A percentile compares a stretch with the other conserved stretches of the same genome.
Evolutionary conservation across 495 filamentous ascomycete species (phyloP).

Genomic region (Podospora pseudopauciseta): DNA sequence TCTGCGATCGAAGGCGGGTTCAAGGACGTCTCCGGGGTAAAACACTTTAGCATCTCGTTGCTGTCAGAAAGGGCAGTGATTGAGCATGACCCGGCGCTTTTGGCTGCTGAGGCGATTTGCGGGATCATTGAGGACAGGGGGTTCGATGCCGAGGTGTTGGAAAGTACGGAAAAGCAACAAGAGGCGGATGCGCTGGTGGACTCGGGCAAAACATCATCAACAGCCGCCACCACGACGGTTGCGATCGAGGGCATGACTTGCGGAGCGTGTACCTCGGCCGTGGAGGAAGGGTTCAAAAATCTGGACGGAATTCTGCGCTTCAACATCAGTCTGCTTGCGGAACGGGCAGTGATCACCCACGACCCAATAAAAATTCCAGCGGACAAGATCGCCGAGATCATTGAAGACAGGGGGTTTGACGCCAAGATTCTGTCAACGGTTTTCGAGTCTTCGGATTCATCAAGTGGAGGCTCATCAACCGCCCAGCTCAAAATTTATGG

Average conservation of each 20-base stretch:
- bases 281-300: conserved; percentile 75
- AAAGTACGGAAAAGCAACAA: conserved; percentile 40
- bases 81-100: conserved; percentile 67
- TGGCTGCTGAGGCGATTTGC: conserved; percentile 67
- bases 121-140: conserved; percentile 86
- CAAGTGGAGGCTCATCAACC: conserved; percentile 45
- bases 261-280: conserved; percentile 86
- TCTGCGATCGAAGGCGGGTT: conserved; percentile 86
- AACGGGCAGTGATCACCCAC: conserved; percentile 85
- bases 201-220: conserved; percentile 14
- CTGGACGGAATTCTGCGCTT: conserved; percentile 77
- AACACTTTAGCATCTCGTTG: conserved; percentile 88
- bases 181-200: conserved; percentile 33
- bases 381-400: conserved; percentile 76
- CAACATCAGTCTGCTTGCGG: conserved; percentile 90
- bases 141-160: conserved; percentile 81
- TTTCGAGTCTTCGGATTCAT: conserved; percentile 43
- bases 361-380: conserved; percentile 63
- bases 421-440: conserved; percentile 70
- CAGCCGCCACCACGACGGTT: conserved; percentile 69
- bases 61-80: conserved; percentile 89
- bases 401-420: conserved; percentile 90
- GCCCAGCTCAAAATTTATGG: conserved; percentile 83
- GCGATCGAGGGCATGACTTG: conserved; percentile 98
- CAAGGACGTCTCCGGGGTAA: conserved; percentile 67